A percentile compares a stretch with the other conserved stretches of the same genome.
Evolutionary conservation across 2,329 filamentous ascomycete species (phyloP).

Genomic region (Xylaria sp.): DNA sequence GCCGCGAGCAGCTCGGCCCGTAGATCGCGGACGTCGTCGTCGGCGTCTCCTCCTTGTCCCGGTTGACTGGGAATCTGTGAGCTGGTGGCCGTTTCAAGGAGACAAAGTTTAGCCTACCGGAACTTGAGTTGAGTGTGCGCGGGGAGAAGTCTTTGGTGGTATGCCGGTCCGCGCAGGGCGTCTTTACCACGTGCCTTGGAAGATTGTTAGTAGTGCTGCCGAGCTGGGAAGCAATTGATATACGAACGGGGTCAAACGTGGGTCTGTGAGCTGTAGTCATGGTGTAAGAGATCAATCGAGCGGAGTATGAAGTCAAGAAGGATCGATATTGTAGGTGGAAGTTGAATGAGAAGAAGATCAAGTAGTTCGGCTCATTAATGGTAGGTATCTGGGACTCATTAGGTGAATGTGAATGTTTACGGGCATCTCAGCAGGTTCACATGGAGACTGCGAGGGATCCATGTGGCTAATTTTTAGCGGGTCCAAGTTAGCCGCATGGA

Average conservation of each 20-base stretch:
- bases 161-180: conserved; percentile 84
- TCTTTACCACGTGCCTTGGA: conserved; percentile 88
- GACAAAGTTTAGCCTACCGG: conserved; percentile 44
- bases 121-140: conserved; percentile 92
- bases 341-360: neutral
- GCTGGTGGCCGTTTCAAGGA: neutral
- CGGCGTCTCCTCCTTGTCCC: conserved; percentile 83
- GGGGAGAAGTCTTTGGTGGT: conserved; percentile 91
- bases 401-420: too few relatives aligned
- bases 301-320: neutral
- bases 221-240: neutral
- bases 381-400: neutral
- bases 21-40: conserved; percentile 73
- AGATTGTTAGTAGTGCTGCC: conserved; percentile 9
- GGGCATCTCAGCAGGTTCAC: too few relatives aligned
- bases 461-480: too few relatives aligned
- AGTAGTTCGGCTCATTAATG: neutral
- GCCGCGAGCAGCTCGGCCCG: conserved; percentile 84
- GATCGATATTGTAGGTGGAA: neutral
- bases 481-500: too few relatives aligned
- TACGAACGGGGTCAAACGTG: conserved; percentile 84
- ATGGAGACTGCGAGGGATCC: too few relatives aligned
- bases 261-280: conserved; percentile 74
- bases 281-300: neutral
- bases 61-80: conserved; percentile 50